Conservation (phyloP, 345 rosid genomes). For the Pistacia atlantica region DNA sequence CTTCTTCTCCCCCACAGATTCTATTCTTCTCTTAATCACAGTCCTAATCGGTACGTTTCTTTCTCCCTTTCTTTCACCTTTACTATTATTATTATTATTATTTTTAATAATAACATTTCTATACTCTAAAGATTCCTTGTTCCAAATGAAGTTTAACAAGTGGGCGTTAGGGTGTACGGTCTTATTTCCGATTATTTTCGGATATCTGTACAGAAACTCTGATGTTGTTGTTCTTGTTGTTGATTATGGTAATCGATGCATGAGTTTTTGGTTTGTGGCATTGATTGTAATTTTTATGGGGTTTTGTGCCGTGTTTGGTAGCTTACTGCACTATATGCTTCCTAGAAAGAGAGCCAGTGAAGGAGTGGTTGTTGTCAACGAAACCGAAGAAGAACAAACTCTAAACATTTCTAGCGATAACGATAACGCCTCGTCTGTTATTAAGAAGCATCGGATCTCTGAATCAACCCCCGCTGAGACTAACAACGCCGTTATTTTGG, state of each 20-base stretch:
- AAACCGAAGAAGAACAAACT: constrained; percentile 23
- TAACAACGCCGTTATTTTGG: constrained; percentile 25
- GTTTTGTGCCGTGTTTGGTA: constrained; percentile 49
- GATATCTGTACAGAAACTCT: neutral
- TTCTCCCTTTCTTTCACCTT: neutral
- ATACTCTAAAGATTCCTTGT: constrained; percentile 11
- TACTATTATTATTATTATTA: neutral
- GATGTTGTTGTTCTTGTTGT: neutral
- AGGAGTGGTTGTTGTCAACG: constrained; percentile 50
- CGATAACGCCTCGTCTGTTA: constrained; percentile 39
- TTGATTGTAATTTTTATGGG: constrained; percentile 41
- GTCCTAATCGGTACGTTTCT: constrained; percentile 64
- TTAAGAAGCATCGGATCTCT: constrained; percentile 65
- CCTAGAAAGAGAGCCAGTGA: constrained; percentile 78
- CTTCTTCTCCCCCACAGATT: constrained; percentile 20
- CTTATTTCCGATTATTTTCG: constrained; percentile 32
- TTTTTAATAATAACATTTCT: neutral
- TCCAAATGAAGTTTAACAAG: constrained; percentile 27
- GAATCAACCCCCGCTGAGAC: constrained; percentile 24
- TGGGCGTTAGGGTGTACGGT: constrained; percentile 36
- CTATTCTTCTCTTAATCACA: constrained; percentile 46
- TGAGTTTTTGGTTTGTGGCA: constrained; percentile 14
- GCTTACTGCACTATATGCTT: constrained; percentile 89
- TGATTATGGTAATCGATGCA: neutral
- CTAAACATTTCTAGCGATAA: constrained; percentile 27